These are phyloP conservation scores for Peterozyma toletana DNA, from an alignment of 805 yeast genomes.

Conservation along the genomic window DNA sequence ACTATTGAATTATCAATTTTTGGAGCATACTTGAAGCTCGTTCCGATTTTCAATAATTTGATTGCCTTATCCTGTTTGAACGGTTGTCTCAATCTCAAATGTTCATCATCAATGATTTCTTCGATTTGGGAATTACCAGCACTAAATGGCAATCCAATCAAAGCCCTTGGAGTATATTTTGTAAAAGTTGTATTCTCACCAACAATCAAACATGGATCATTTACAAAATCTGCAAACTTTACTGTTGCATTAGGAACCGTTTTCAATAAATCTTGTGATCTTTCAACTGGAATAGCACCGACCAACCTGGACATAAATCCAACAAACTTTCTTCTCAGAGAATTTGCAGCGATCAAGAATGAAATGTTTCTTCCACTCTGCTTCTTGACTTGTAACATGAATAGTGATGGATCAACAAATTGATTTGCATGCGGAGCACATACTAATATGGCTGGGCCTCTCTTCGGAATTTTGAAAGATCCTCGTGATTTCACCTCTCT, in stretches of 20 bases:
- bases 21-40: constrained; percentile 61
- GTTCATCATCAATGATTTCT: constrained; percentile 64
- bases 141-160: constrained; percentile 71
- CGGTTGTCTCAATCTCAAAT: constrained; percentile 59
- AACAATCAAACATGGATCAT: constrained; percentile 46
- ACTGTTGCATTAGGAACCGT: constrained; percentile 55
- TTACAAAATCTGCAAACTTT: constrained; percentile 33
- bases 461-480: constrained; percentile 57
- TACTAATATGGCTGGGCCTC: constrained; percentile 86
- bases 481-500: constrained; percentile 88
- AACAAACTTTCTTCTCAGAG: constrained; percentile 58
- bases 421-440: constrained; percentile 98
- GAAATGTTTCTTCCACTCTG: constrained; percentile 64
- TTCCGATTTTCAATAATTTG: constrained; percentile 40
- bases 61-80: constrained; percentile 47
- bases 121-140: constrained; percentile 70
- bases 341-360: constrained; percentile 79
- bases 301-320: constrained; percentile 73
- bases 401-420: constrained; percentile 60
- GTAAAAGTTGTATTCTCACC: constrained; percentile 70
- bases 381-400: constrained; percentile 65
- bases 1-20: constrained; percentile 79
- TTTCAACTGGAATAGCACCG: constrained; percentile 81
- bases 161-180: constrained; percentile 51
- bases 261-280: constrained; percentile 79